phyloP scores from a whole-genome alignment of 1,284 basidiomycete species.

The Schizopora paradoxa region DNA sequence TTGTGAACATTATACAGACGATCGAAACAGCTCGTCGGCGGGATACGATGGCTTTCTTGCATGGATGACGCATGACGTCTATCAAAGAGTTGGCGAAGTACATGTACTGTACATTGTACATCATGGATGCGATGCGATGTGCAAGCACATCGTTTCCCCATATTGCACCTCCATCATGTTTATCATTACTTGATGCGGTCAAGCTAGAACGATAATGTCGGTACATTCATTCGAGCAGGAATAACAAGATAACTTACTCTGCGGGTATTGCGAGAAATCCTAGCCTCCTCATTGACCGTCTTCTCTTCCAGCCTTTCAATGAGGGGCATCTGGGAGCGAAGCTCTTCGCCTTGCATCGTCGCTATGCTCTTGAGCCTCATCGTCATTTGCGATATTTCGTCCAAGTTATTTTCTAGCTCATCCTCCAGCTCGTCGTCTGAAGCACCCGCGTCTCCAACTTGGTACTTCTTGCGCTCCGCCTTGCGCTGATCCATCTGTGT shows the following conservation, averaged over 20 bases:
- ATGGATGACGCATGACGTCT: no score
- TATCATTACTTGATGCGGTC: no score
- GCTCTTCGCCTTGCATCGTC: constrained; percentile 77
- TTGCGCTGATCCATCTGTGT: constrained; percentile 47
- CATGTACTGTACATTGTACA: no score
- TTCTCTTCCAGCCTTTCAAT: constrained; percentile 70
- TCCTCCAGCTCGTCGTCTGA: constrained; percentile 97
- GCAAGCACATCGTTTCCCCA: no score
- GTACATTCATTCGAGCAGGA: not conserved
- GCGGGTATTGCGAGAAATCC: constrained; percentile 65
- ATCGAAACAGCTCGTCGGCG: no score
- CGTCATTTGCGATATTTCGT: constrained; percentile 81
- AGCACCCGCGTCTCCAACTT: constrained; percentile 91
- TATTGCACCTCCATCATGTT: no score
- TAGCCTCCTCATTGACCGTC: constrained; percentile 57
- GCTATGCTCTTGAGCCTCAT: constrained; percentile 84
- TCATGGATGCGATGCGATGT: no score
- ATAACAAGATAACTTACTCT: constrained; percentile 41
- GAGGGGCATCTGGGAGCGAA: constrained; percentile 76
- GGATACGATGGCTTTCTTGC: no score
- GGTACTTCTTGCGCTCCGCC: constrained; percentile 79
- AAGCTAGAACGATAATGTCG: not conserved
- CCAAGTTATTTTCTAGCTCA: constrained; percentile 86
- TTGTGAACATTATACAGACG: no score
- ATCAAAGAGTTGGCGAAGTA: no score